Evolutionary conservation across 2,329 filamentous ascomycete species (phyloP).

Genomic region (Diaporthe batatas): DNA sequence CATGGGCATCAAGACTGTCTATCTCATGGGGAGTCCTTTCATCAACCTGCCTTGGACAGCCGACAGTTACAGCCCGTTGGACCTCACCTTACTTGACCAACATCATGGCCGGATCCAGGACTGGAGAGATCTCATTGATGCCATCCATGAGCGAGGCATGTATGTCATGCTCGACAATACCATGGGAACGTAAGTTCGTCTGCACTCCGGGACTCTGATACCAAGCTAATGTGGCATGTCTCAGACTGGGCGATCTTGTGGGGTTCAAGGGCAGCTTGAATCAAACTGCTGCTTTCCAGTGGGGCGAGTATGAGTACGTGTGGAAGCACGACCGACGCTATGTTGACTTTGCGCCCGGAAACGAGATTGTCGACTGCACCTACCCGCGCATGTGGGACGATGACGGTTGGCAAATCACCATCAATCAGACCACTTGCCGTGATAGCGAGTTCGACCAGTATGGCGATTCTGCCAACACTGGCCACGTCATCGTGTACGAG

Average conservation of each 20-base stretch:
- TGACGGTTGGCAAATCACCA: conserved; percentile 63
- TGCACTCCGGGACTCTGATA: background rate
- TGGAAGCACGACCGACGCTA: conserved; percentile 70
- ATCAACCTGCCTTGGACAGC: conserved; percentile 73
- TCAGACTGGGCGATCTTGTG: conserved; percentile 68
- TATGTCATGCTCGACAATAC: conserved; percentile 77
- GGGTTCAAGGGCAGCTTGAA: conserved; percentile 74
- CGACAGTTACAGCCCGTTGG: conserved; percentile 68
- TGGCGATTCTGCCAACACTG: conserved; percentile 65
- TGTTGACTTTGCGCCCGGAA: conserved; percentile 68
- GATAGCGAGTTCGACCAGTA: conserved; percentile 75
- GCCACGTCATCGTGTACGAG: conserved; percentile 73
- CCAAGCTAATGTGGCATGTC: background rate
- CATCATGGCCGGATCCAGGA: conserved; percentile 71
- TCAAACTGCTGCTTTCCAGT: conserved; percentile 66
- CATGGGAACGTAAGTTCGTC: conserved; percentile 65
- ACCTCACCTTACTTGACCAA: conserved; percentile 72
- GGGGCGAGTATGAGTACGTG: conserved; percentile 67
- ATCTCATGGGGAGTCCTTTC: conserved; percentile 70
- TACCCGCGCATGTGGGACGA: conserved; percentile 75
- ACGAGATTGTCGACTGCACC: conserved; percentile 66
- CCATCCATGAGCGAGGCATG: conserved; percentile 73
- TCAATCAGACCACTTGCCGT: conserved; percentile 65
- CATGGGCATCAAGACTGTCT: conserved; percentile 72
- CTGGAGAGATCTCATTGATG: conserved; percentile 69